A percentile compares a stretch with the other conserved stretches of the same genome.
Conservation (phyloP, 2,329 filamentous ascomycete genomes). For the Apiospora hydei region DNA sequence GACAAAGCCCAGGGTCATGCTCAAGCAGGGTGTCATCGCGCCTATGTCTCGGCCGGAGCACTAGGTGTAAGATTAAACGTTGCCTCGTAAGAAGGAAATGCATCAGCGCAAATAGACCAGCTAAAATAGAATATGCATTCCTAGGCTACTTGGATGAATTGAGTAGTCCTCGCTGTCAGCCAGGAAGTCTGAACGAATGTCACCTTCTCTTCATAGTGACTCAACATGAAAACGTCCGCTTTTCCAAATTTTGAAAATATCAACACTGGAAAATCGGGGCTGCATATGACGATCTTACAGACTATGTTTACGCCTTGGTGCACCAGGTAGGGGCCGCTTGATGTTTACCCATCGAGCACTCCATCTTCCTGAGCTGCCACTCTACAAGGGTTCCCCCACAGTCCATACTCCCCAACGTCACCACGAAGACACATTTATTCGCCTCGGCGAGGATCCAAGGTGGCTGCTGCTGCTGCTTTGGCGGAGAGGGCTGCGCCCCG, state of each 20-base stretch:
- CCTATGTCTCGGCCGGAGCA: constrained; percentile 80
- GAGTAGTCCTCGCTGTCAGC: not conserved
- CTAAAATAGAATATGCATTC: constrained; percentile 4
- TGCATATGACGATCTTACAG: not conserved
- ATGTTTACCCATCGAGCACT: not conserved
- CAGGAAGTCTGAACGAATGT: not conserved
- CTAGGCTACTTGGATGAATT: not conserved
- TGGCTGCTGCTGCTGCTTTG: not conserved
- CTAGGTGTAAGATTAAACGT: constrained; percentile 27
- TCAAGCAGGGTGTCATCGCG: constrained; percentile 90
- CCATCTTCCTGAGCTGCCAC: constrained; percentile 1
- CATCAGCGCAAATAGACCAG: constrained; percentile 3
- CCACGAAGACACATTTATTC: not conserved
- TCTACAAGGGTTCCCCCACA: not conserved
- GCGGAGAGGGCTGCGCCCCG: not conserved
- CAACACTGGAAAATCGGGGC: too few species aligned
- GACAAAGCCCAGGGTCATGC: constrained; percentile 86
- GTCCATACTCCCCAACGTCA: not conserved
- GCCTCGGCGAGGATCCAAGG: not conserved
- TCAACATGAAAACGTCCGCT: too few species aligned
- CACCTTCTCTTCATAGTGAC: not conserved
- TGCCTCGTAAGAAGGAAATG: not conserved
- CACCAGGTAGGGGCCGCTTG: not conserved
- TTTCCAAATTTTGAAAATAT: not conserved
- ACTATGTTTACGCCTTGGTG: not conserved